Percentiles rank a stretch among this genome's conserved stretches.
These are phyloP conservation scores for Globisporangium acanthophoron DNA, from an alignment of 352 stramenopile species.

Conservation along the genomic window DNA sequence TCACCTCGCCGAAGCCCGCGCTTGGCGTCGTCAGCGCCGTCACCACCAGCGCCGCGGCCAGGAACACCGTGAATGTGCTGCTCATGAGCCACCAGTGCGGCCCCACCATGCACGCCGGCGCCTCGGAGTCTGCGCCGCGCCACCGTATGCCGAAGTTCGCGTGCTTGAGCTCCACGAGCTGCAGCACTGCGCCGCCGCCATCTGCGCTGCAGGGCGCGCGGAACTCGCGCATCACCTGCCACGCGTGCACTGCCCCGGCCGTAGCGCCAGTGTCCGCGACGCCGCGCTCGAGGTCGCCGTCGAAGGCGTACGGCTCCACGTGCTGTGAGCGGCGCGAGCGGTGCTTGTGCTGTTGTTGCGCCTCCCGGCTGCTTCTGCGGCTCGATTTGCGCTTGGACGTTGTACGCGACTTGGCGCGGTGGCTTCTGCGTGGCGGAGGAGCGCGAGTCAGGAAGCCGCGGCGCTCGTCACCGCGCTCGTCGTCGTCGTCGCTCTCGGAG, in stretches of 20 bases:
- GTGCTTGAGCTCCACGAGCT: constrained; percentile 49
- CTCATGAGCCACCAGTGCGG: constrained; percentile 78
- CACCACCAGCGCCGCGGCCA: constrained; percentile 33
- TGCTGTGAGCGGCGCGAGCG: not conserved
- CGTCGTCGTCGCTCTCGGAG: constrained; percentile 8
- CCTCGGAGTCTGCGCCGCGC: constrained; percentile 1
- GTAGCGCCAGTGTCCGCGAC: not conserved
- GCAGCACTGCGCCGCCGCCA: constrained; percentile 13
- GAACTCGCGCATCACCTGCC: constrained; percentile 14
- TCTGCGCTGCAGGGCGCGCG: not conserved
- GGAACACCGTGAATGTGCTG: constrained; percentile 51
- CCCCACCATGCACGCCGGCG: constrained; percentile 57
- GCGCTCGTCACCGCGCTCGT: constrained; percentile 5
- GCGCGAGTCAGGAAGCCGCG: constrained; percentile 2
- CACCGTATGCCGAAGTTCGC: constrained; percentile 57
- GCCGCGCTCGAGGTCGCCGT: constrained; percentile 7
- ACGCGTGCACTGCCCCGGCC: constrained; percentile 1
- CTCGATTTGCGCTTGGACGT: not conserved
- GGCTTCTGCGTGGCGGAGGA: not conserved
- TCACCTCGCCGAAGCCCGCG: constrained; percentile 32
- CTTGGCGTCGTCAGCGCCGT: constrained; percentile 43
- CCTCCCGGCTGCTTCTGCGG: too few species aligned
- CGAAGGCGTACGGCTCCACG: not conserved
- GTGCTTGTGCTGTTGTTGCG: constrained; percentile 1
- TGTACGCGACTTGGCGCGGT: not conserved